Base-by-base conservation (phyloP, 805 yeast species). In the Saccharomycodes ludwigii region DNA sequence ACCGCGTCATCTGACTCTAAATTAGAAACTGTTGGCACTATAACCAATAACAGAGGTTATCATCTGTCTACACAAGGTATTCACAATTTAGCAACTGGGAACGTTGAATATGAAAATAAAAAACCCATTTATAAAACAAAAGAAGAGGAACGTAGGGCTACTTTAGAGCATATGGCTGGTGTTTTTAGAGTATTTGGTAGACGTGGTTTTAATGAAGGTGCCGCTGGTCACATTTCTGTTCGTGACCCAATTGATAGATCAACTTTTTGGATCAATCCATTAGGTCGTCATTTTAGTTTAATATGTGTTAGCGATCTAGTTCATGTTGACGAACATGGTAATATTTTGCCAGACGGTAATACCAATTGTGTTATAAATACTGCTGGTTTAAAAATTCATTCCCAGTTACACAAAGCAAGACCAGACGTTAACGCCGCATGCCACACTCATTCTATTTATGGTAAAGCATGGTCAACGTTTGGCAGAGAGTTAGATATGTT, bases 191-290 rank as follows among this genome's bases (percentile, higher is more conserved):
- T 78, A 2, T 80, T 83, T 52, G 85, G 82, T n/a, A 66, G 93
- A 47, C 71, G 69, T 42, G 83, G 82, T 12, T 82, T 59, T 54
- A 63, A 74, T 12, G 84, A 80, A 51, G 94, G 94, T 11, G 54
- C 73, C 14, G 84, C 94, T 0, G 95, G 95, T 15, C 95, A 83
- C 50, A 82, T 83, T 36, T 77, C 91, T 6, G 67, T 83, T 9
- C 67, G 91, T 43, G 95, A 83, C 47, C 94, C 95, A 3, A 73
- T 79, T 27, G 73, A 76, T 40, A 78, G 78, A n/a, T 52, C 63
- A 28, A 79, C 88, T 3, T 83, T 83, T 52, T 83, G 94, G 94
- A 80, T 83, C 51, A 83, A 83, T 56, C 94, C 95, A 4, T 59
- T 83, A 40, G 88, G 79, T n/a, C 67, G 65, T 41, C 94, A 83